These are phyloP conservation scores for Sarocladiaceae sp. DNA, from an alignment of 2,329 filamentous ascomycete genomes.

Conservation along the genomic window DNA sequence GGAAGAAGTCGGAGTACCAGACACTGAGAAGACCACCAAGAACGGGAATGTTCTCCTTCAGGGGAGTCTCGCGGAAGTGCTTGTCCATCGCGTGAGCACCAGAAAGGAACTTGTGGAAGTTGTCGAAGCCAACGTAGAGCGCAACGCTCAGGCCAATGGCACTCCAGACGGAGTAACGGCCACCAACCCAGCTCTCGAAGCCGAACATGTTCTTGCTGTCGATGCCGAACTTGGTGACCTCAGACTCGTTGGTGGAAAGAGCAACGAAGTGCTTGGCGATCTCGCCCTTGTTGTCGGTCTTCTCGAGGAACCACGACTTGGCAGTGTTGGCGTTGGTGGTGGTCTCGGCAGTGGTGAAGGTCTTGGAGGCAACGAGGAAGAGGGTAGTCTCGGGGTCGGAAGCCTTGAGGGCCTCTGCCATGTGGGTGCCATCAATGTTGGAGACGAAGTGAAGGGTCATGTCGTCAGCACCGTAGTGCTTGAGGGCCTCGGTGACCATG, in stretches of 20 bases:
- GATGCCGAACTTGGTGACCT: constrained; percentile 98
- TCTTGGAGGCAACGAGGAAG: constrained; percentile 98
- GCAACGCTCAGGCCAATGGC: constrained; percentile 94
- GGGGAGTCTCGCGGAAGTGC: constrained; percentile 88
- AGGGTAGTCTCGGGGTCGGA: constrained; percentile 98
- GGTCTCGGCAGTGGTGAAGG: constrained; percentile 97
- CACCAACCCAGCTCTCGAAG: constrained; percentile 97
- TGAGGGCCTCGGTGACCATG: constrained; percentile 98
- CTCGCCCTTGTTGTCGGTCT: constrained; percentile 69
- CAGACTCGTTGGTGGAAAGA: constrained; percentile 88
- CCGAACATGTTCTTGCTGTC: constrained; percentile 99
- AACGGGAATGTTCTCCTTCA: constrained; percentile 92
- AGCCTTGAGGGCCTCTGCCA: constrained; percentile 82
- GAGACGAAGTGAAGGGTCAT: constrained; percentile 96
- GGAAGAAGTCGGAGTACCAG: constrained; percentile 99
- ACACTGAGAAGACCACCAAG: constrained; percentile 91
- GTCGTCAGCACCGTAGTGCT: constrained; percentile 83
- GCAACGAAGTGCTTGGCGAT: constrained; percentile 99
- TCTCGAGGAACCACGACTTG: constrained; percentile 93
- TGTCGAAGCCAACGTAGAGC: constrained; percentile 93
- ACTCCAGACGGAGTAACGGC: constrained; percentile 98
- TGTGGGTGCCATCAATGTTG: constrained; percentile 98
- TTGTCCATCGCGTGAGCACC: constrained; percentile 98
- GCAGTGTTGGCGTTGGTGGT: constrained; percentile 95
- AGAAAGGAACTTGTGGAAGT: constrained; percentile 93